Evolutionary conservation across 2,329 filamentous ascomycete genomes (phyloP).

Genomic region (Neospermospora avenae): DNA sequence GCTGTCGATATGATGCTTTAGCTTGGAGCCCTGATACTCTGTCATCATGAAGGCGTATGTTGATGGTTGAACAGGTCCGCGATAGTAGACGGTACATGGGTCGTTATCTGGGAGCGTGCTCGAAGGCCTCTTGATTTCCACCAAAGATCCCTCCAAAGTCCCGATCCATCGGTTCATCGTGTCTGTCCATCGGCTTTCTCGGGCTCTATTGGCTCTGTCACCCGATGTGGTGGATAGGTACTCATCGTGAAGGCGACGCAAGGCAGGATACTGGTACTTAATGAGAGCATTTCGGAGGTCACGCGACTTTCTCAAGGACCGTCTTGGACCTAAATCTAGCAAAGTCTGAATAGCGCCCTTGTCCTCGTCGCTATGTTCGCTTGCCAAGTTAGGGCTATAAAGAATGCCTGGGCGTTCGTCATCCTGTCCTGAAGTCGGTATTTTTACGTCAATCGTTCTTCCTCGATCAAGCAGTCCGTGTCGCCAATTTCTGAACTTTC

Average conservation of each 20-base stretch:
- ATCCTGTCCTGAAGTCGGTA: neutral
- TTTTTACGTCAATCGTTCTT: neutral
- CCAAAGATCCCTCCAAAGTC: neutral
- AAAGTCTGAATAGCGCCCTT: neutral
- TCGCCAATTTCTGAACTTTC: conserved; percentile 6
- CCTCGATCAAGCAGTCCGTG: neutral
- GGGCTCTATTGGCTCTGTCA: neutral
- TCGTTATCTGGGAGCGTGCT: conserved; percentile 13
- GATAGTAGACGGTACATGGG: conserved; percentile 15
- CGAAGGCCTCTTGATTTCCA: conserved; percentile 1
- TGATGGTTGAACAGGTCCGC: neutral
- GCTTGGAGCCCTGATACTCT: neutral
- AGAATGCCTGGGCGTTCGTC: conserved; percentile 6
- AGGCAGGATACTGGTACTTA: neutral
- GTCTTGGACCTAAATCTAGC: neutral
- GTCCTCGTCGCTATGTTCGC: neutral
- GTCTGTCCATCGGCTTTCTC: neutral
- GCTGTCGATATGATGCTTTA: neutral
- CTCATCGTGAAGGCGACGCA: neutral
- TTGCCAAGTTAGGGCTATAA: neutral
- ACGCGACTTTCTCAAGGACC: neutral
- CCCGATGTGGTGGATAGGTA: neutral
- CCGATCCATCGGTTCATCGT: conserved; percentile 8
- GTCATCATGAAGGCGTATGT: neutral
- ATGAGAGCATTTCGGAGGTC: neutral